Conservation (phyloP, 768 basidiomycete genomes). For the Lyophyllum semitale region DNA sequence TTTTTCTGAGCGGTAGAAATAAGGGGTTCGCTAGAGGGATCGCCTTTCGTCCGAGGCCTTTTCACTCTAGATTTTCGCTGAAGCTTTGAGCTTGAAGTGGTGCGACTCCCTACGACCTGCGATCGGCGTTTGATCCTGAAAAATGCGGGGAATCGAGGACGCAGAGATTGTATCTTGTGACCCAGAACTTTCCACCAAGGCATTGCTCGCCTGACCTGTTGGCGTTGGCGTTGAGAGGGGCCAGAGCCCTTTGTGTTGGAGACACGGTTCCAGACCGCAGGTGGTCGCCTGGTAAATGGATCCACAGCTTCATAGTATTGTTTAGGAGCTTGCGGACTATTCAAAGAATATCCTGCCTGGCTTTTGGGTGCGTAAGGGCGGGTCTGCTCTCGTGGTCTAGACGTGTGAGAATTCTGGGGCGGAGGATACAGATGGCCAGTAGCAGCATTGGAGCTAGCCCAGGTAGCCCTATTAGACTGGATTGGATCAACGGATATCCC, state of each 20-base stretch:
- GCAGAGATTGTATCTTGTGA: not conserved
- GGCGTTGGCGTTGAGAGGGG: not conserved
- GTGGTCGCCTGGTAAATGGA: too few relatives aligned
- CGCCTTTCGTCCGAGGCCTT: not conserved
- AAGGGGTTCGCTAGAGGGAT: too few relatives aligned
- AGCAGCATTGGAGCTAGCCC: not conserved
- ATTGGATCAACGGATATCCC: not conserved
- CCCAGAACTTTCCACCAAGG: not conserved
- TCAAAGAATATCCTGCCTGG: too few relatives aligned
- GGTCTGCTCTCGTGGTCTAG: not conserved
- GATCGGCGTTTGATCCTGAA: not conserved
- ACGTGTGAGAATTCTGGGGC: not conserved
- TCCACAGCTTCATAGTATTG: not conserved
- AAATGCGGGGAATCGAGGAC: not conserved
- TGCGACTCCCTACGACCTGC: not conserved
- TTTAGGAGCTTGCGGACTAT: not conserved
- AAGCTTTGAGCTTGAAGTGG: not conserved
- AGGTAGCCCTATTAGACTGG: not conserved
- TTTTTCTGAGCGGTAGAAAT: not conserved
- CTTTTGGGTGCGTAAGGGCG: too few relatives aligned
- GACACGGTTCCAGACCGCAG: too few relatives aligned
- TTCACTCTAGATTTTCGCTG: not conserved
- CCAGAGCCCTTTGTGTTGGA: not conserved
- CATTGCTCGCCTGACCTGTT: not conserved
- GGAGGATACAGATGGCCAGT: not conserved